These are phyloP conservation scores for Pouteria glomerata DNA, from an alignment of 148 eudicot genomes.

Conservation along the genomic window DNA sequence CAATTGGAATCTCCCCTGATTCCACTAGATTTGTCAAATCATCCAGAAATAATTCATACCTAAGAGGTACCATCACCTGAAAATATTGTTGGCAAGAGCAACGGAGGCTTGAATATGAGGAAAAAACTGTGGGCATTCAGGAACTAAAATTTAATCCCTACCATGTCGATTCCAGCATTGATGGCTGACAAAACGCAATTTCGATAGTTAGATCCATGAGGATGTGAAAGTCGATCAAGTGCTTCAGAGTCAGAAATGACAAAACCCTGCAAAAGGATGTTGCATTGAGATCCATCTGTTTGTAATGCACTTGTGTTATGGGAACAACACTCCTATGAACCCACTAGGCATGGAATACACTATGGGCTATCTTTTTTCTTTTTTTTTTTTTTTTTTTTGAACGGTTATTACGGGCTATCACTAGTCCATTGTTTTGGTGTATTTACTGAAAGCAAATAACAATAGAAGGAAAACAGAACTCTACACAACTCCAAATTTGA, in stretches of 20 bases:
- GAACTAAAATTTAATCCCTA: slow-evolving; percentile 23
- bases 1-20: slow-evolving; percentile 61
- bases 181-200: slow-evolving; percentile 43
- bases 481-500: background rate
- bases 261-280: slow-evolving; percentile 57
- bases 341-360: background rate
- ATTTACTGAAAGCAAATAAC: background rate
- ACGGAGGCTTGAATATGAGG: background rate
- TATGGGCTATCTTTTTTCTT: too few relatives aligned
- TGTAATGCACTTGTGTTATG: background rate
- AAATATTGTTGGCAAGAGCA: slow-evolving; percentile 3
- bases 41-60: slow-evolving; percentile 54
- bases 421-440: background rate
- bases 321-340: background rate
- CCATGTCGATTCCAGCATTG: slow-evolving; percentile 96
- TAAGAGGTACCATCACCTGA: slow-evolving; percentile 87
- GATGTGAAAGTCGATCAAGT: slow-evolving; percentile 64
- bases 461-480: background rate
- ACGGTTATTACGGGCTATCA: background rate
- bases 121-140: background rate
- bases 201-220: slow-evolving; percentile 63
- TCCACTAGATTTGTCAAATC: slow-evolving; percentile 67
- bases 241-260: slow-evolving; percentile 89
- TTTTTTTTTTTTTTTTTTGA: too few relatives aligned
- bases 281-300: background rate